Evolutionary conservation across 805 yeast species (phyloP), one percentile per base, ranked within the genome.

Genomic region (Candida easanensis): DNA sequence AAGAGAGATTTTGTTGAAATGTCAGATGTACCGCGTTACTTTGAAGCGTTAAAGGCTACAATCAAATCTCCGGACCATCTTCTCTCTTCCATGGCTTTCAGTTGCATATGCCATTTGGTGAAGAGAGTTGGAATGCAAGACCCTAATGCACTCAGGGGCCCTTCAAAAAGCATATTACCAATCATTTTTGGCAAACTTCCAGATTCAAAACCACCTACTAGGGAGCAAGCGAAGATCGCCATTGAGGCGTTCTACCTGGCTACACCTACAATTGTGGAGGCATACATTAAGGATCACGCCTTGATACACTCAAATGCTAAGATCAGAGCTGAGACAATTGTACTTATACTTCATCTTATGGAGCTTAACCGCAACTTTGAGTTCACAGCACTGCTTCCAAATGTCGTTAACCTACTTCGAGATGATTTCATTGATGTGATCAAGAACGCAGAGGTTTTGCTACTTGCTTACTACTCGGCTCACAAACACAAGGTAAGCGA

Each of bases 61-160:
- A 68, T 65, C 34, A 72, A 70, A 42, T 62, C 68, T 4, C 51
- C 60, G 3, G 70, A 69, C 37, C 41, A 61, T 26, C 58, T 68
- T 10, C 66, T 78, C 16, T 68, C 69, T 46, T 46, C 68, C 1
- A 42, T 61, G 18, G 69, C 78, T 3, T 78, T 79, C 52, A 70
- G 77, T 22, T 70, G 78, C 0, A 56, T 77, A 4, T 77, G 80
- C 38, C 83, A 80, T 52, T 58, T 79, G 40, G 71, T 80, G 23
- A 79, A 78, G 45, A 62, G 85, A 17, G 75, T 80, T 5, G 72
- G 79, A 36, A 74, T 77, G 60, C 85, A 80, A 59, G 82, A 79
- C 50, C 61, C 68, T 2, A 54, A 59, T 9, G 65, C 73, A 0
- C 62, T 80, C 33, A 64, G 63, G 45, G 57, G 62, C 2, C 73